Evolutionary conservation across 2,329 filamentous ascomycete genomes (phyloP), one percentile per base, ranked within the genome.

Genomic region (Colletotrichum sp.): DNA sequence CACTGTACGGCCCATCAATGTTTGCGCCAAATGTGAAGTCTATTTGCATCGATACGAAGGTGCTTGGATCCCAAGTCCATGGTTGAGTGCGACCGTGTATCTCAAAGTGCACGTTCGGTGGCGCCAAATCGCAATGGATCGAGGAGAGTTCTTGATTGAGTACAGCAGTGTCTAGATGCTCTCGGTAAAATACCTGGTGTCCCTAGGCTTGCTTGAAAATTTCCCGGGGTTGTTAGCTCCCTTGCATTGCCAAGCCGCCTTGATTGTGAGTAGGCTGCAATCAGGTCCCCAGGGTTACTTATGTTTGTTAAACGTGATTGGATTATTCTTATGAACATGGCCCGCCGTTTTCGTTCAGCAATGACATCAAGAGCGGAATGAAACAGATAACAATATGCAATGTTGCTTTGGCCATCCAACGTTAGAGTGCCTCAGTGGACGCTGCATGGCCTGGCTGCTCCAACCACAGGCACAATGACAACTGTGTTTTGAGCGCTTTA

Each of bases 321-420:
- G n/a, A 48, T 13, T 7, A 48, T 4, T 21, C 0, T 21, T 13
- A 48, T 21, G n/a, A 48, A 21, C 43, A 13, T 2, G 9, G n/a
- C 18, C 2, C 10, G 13, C 10, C 8, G n/a, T 8, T 8, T 38
- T 4, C 15, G 36, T 18, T 8, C 1, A 38, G 36, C 0, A 18
- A 38, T 2, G 7, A 1, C 15, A 38, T 38, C 36, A 8, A 48
- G 12, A 1, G 1, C 21, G 43, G 10, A 6, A 21, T 21, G 10
- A 21, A 5, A 21, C n/a, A n/a, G 3, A 13, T 3, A n/a, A 48
- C n/a, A 21, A 48, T 12, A 5, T 48, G 43, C 21, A 21, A 48
- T 4, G 4, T 24, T 24, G 24, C 24, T 24, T 24, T 24, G 24
- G 24, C 24, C 3, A 24, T 24, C 4, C 3, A 24, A 24, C 24